Evolutionary conservation across 1,284 basidiomycete species (phyloP), one percentile per base, ranked within the genome.

Genomic region (Sanguinoderma infundibulare): DNA sequence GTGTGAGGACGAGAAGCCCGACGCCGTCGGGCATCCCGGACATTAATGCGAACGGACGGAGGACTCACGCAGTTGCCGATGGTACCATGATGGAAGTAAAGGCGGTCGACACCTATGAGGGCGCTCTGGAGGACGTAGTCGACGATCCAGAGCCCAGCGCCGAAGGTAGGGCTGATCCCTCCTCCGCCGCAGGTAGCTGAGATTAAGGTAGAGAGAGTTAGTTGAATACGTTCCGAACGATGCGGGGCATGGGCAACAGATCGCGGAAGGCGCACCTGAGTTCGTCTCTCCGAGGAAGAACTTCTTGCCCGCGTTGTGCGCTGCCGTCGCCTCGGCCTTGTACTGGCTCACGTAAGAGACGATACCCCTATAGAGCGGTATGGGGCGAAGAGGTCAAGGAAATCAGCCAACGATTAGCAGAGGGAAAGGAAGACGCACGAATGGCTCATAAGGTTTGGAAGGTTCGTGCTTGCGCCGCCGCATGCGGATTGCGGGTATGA

Each of bases 51-150:
- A 30, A 39, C 44, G 6, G 30, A 34, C 7, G 40, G 36, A n/a
- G 61, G 17, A 71, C 74, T 64, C 55, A 78, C 77, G 61, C 78
- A 79, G 64, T 78, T 76, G 14, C 77, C 74, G 55, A 79, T 77
- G 10, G 78, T 78, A 47, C 79, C 80, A 63, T 82, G 79, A 67
- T 82, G 79, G 69, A 81, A 81, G 65, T 81, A 80, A 8, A 80
- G 70, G 22, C 79, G 65, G 55, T 79, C 76, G 9, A 77, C 74
- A 14, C 78, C 77, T 47, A 76, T 75, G 38, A 80, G 63, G 1
- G 78, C 75, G 30, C 73, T 75, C 65, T 81, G 79, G 10, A 82
- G 70, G n/a, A 78, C 75, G 58, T 80, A 81, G 66, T 82, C 79
- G 32, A 81, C 70, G 50, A 81, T 75, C 80, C 80, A 82, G 2